Base-by-base conservation (phyloP, 164 flowering plant genomes). In the Malania oleifera region DNA sequence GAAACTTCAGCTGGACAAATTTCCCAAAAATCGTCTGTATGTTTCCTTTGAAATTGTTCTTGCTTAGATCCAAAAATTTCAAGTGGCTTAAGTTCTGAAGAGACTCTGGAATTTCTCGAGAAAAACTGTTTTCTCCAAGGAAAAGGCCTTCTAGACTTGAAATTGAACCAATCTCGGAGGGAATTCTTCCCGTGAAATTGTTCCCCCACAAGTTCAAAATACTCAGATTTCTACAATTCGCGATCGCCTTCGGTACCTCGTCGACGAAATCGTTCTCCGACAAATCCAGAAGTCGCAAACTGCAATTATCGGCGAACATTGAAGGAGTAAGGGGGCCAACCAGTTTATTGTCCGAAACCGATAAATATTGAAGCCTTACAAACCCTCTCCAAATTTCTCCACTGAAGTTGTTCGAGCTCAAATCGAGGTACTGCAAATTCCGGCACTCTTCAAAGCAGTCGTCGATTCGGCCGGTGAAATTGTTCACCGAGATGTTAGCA, bases 81-180 rank as follows among this genome's bases (percentile, higher is more conserved):
- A 91, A 70, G 9, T 72, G 78, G 0, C 47, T 72, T 50, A 85
- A 76, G 29, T 74, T 70, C 67, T 75, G 19, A 17, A 91, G 74
- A 6, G 82, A 60, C 20, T 77, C 80, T 0, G 96, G 96, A 54
- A 91, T 76, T 7, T 71, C 77, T 1, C 78, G 68, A 1, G 67
- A 61, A 38, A 91, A 87, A 2, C 55, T 73, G 72, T 91, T 91
- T 57, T 52, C 80, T 2, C 95, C 98, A 57, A 91, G 61, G 61
- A 64, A 57, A 63, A 91, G 68, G 8, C 61, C 75, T 60, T 63
- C 45, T 1, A 91, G 75, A n/a, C 59, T 60, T 1, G 75, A 59
- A 59, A 89, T 61, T 4, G 35, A 54, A 0, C 96, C 98, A 0
- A 91, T 73, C 44, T 75, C 79, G 0, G 65, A 1, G 0, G 95